These are phyloP conservation scores for Ampelomyces quisqualis DNA, from an alignment of 2,329 filamentous ascomycete species.

Conservation along the genomic window DNA sequence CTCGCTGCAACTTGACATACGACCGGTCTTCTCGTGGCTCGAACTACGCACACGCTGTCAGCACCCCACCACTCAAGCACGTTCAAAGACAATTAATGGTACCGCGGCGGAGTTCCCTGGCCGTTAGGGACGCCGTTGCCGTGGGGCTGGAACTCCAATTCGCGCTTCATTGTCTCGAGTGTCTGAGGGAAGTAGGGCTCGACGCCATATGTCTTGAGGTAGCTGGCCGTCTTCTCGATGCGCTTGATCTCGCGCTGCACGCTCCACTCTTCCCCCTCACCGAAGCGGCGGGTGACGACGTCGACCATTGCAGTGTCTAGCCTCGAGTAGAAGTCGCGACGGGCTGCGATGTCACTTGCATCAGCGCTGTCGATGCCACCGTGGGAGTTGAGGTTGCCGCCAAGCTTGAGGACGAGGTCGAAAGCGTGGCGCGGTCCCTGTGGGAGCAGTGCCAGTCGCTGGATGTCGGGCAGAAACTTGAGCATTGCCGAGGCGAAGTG, in stretches of 20 bases:
- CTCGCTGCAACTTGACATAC: neutral
- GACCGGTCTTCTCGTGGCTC: neutral
- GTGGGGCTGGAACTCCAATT: slow-evolving; percentile 38
- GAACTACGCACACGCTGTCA: slow-evolving; percentile 10
- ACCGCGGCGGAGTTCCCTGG: slow-evolving; percentile 38
- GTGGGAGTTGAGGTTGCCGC: slow-evolving; percentile 58
- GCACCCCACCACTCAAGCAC: slow-evolving; percentile 17
- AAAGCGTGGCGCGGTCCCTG: slow-evolving; percentile 53
- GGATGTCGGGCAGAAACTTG: slow-evolving; percentile 57
- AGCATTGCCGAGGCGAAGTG: slow-evolving; percentile 57
- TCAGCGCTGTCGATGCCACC: slow-evolving; percentile 54
- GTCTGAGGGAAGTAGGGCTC: slow-evolving; percentile 57
- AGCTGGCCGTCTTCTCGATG: slow-evolving; percentile 57
- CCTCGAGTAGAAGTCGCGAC: slow-evolving; percentile 52
- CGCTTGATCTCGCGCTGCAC: slow-evolving; percentile 56
- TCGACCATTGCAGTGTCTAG: slow-evolving; percentile 56
- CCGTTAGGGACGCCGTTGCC: slow-evolving; percentile 28
- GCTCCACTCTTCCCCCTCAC: slow-evolving; percentile 55
- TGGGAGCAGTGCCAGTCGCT: slow-evolving; percentile 52
- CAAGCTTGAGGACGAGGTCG: slow-evolving; percentile 57
- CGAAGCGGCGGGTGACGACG: slow-evolving; percentile 53
- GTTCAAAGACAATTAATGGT: slow-evolving; percentile 30
- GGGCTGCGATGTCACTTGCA: slow-evolving; percentile 50
- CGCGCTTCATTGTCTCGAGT: slow-evolving; percentile 52
- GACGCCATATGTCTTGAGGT: slow-evolving; percentile 54